Base-by-base conservation (phyloP, 306 rosid genomes). In the Hippophae gyantsensis region DNA sequence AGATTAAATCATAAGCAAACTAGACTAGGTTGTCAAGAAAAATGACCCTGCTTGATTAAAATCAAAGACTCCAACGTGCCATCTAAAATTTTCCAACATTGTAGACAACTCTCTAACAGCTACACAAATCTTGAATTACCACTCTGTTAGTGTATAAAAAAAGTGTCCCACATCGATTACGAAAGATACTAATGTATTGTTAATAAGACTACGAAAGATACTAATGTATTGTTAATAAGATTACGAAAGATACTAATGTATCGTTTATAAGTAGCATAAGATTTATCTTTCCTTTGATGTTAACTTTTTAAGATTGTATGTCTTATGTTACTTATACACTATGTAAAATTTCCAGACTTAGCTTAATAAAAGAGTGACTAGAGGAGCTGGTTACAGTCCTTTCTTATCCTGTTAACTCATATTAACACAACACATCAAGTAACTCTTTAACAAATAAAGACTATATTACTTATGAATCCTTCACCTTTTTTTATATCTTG, bases 371-470 rank as follows among this genome's bases (percentile, higher is more conserved):
- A 6, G 38, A 13, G 13, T 5, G 23, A 44, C 2, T 7, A 46
- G n/a, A 61, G 55, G 43, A 50, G 48, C n/a, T 32, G 48, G 65
- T n/a, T 48, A 48, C 49, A 32, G 54, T 48, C 11, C 27, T 59
- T 59, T 59, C 8, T 18, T 23, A 9, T 6, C 52, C 6, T 3
- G 42, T 59, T 25, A 44, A 6, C 42, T 45, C 61, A 12, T 32
- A n/a, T 9, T n/a, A 44, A 32, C 10, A 38, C 18, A 59, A 18
- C 26, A 10, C 63, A 48, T 18, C 26, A 41, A 25, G 7, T 2
- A 59, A 11, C 6, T 46, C 14, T 59, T 11, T 59, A 5, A 25
- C 11, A 45, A 59, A 9, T 42, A 43, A 58, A 44, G 10, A 43
- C 23, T 40, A 18, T 6, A 43, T 6, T 8, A 7, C 3, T 14